Evolutionary conservation across 164 flowering plant genomes (phyloP), one percentile per base, ranked within the genome.

Genomic region (Nymphaea thermarum): DNA sequence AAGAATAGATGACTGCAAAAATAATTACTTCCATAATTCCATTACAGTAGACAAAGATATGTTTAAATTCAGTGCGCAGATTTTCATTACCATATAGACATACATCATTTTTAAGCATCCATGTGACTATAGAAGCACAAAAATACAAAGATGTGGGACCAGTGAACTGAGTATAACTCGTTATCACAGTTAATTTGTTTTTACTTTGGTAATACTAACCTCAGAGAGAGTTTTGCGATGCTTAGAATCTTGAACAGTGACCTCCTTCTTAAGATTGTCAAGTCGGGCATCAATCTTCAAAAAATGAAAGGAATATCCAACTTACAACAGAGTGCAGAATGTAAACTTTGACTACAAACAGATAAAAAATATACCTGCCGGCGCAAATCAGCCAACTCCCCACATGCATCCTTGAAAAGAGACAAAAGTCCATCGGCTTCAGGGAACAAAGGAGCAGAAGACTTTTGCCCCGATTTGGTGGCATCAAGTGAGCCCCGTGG

Each of bases 141-240:
- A 25, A 25, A 25, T 25, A 25, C 36, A 25, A 25, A 25, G 36
- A 25, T 25, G 36, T 25, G 36, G 36, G 36, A 25, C 36, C 36
- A 25, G 36, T 25, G 36, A 25, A 25, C 36, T 25, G 36, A 25
- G 36, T 45, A 45, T 5, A 45, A 45, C 53, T 10, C 53, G 8
- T 51, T 5, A 51, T 10, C 57, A 51, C 43, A 65, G 12, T 15
- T 43, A 7, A 47, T 44, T 36, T 65, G 44, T 12, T 25, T 47
- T 14, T 0, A 2, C 36, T 41, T 62, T 4, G 18, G 63, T 43
- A 65, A 62, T 43, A 80, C 82, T 70, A 71, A 94, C 99, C 99
- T 92, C 98, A 62, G 86, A 76, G 44, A 95, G 92, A 69, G 99
- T 95, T 74, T 86, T 87, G 11, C 93, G 84, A 71, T 95, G 99